Evolutionary conservation across 2,329 filamentous ascomycete genomes (phyloP).

Genomic region (Fusarium pseudonygamai): DNA sequence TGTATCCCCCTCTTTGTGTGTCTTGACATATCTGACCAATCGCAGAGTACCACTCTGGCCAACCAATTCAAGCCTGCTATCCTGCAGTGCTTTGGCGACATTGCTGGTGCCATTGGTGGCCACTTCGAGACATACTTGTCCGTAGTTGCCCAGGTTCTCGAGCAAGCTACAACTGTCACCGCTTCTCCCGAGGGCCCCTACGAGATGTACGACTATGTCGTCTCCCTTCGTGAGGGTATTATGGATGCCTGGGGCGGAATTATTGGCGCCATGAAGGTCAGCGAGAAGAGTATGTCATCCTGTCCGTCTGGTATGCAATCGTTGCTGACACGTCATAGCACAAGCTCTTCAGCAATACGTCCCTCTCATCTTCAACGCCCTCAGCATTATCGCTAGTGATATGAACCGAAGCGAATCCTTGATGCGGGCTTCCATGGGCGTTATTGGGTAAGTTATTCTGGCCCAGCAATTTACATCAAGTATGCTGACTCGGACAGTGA

Average conservation of each 20-base stretch:
- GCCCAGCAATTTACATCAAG: not conserved
- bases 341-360: slow-evolving; percentile 80
- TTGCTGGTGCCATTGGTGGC: slow-evolving; percentile 91
- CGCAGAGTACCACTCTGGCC: slow-evolving; percentile 80
- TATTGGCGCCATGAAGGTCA: slow-evolving; percentile 90
- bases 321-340: slow-evolving; percentile 59
- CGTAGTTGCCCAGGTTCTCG: slow-evolving; percentile 91
- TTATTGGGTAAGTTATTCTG: slow-evolving; percentile 79
- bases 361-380: slow-evolving; percentile 84
- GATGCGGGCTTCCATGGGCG: slow-evolving; percentile 94
- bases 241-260: slow-evolving; percentile 99
- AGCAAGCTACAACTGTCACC: slow-evolving; percentile 88
- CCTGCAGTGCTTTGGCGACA: slow-evolving; percentile 96
- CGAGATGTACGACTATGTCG: slow-evolving; percentile 97
- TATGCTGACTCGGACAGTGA: slow-evolving; percentile 67
- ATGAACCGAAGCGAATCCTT: slow-evolving; percentile 90
- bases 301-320: not conserved
- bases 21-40: slow-evolving; percentile 15
- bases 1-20: slow-evolving; percentile 44
- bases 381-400: slow-evolving; percentile 83
- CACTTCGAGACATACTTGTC: slow-evolving; percentile 93
- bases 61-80: slow-evolving; percentile 99
- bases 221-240: slow-evolving; percentile 94
- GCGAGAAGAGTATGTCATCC: slow-evolving; percentile 74
- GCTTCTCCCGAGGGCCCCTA: slow-evolving; percentile 82